Conservation (phyloP, 768 basidiomycete genomes). For the Boletus rufocinnamomeus region DNA sequence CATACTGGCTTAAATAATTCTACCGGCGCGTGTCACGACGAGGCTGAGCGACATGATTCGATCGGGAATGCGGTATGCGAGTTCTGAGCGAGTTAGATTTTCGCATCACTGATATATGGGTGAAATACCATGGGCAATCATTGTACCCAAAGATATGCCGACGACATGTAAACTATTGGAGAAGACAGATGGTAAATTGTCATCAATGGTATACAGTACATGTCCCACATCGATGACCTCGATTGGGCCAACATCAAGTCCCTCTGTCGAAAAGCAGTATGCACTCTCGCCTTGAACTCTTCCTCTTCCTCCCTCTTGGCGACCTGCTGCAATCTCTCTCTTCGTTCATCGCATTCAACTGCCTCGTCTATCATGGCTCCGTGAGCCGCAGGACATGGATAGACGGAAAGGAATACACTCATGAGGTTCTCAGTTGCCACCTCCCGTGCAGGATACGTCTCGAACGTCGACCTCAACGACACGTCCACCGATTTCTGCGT, state of each 20-base stretch:
- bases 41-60: slow-evolving; percentile 69
- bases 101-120: not conserved
- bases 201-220: not conserved
- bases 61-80: slow-evolving; percentile 64
- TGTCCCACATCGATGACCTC: not conserved
- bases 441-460: slow-evolving; percentile 2
- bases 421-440: slow-evolving; percentile 12
- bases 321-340: not conserved
- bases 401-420: not conserved
- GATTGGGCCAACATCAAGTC: not conserved
- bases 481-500: slow-evolving; percentile 6
- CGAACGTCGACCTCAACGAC: slow-evolving; percentile 12
- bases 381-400: not conserved
- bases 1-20: slow-evolving; percentile 55
- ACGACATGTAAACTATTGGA: slow-evolving; percentile 70
- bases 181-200: too few relatives aligned
- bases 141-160: slow-evolving; percentile 77
- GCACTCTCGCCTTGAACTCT: not conserved
- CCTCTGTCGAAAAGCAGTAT: not conserved
- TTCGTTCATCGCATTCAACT: not conserved
- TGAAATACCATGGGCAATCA: slow-evolving; percentile 72
- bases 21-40: slow-evolving; percentile 70
- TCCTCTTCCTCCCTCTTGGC: not conserved
- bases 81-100: slow-evolving; percentile 45
- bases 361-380: not conserved